Conservation (phyloP, 768 basidiomycete species). For the Termitomyces titanicus region DNA sequence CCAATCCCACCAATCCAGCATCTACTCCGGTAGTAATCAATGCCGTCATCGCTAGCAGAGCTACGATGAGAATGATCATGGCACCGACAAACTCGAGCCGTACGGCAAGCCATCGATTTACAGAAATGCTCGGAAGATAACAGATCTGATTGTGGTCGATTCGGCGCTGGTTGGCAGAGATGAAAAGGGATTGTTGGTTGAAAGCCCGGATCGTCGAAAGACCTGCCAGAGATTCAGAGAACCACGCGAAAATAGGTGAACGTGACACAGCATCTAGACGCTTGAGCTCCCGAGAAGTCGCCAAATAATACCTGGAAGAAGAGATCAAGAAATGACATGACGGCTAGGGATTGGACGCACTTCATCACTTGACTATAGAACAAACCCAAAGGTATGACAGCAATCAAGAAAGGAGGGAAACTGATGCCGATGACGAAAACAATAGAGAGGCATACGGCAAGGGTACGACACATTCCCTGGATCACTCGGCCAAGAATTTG, state of each 20-base stretch:
- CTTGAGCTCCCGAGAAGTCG: constrained; percentile 84
- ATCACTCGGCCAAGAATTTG: constrained; percentile 78
- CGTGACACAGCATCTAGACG: constrained; percentile 86
- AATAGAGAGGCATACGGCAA: constrained; percentile 55
- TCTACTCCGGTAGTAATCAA: constrained; percentile 78
- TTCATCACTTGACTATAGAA: constrained; percentile 80
- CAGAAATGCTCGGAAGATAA: constrained; percentile 64
- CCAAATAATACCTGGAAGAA: constrained; percentile 72
- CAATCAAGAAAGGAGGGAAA: constrained; percentile 79
- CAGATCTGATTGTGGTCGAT: constrained; percentile 87
- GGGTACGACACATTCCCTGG: constrained; percentile 64
- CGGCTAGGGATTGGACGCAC: constrained; percentile 35
- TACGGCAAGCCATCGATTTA: constrained; percentile 83
- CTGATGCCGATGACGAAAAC: constrained; percentile 72
- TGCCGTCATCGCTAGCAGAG: constrained; percentile 61
- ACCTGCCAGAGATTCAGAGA: constrained; percentile 73
- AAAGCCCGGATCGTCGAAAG: constrained; percentile 84
- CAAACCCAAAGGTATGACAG: constrained; percentile 71
- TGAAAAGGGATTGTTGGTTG: constrained; percentile 65
- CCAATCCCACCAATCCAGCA: constrained; percentile 83
- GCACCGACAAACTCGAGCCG: constrained; percentile 84
- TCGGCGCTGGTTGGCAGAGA: constrained; percentile 62
- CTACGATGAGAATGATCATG: constrained; percentile 72
- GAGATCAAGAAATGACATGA: background rate
- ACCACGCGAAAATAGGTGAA: constrained; percentile 90